Conservation (phyloP, 768 basidiomycete species). For the Nidularia pulvinata region DNA sequence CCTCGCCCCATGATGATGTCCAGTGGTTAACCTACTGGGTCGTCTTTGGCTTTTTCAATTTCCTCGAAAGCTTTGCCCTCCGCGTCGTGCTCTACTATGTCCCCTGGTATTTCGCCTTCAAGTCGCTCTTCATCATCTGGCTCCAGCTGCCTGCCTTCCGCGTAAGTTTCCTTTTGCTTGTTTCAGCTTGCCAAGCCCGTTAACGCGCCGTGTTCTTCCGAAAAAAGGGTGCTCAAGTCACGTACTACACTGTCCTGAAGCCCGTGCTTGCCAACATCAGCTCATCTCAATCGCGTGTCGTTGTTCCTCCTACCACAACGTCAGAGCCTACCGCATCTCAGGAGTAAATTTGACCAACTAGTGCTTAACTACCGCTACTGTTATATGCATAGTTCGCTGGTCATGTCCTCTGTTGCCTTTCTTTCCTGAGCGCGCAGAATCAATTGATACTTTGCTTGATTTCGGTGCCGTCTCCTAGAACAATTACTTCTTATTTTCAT, state of each 20-base stretch:
- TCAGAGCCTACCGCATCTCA: conserved; percentile 29
- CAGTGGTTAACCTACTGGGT: conserved; percentile 99
- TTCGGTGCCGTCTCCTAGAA: neutral
- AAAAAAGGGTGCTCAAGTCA: conserved; percentile 78
- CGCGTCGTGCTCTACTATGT: conserved; percentile 88
- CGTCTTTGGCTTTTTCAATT: conserved; percentile 92
- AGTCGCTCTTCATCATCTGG: conserved; percentile 91
- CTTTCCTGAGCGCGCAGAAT: neutral
- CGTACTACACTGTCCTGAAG: conserved; percentile 77
- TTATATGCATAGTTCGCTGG: neutral
- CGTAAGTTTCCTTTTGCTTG: conserved; percentile 46
- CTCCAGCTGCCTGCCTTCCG: conserved; percentile 85
- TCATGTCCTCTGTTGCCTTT: neutral
- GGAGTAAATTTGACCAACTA: conserved; percentile 18
- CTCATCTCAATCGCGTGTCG: conserved; percentile 36
- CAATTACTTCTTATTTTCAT: neutral
- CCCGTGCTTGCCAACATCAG: conserved; percentile 74
- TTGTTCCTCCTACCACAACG: conserved; percentile 50
- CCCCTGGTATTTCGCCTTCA: conserved; percentile 94
- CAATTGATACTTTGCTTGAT: neutral
- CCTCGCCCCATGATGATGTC: conserved; percentile 80
- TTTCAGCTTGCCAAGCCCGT: too few species aligned
- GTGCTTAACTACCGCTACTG: neutral
- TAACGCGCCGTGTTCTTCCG: conserved; percentile 9
- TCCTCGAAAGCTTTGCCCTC: conserved; percentile 85